These are phyloP conservation scores for Pyrus hybrid DNA, from an alignment of 331 rosid species.

Conservation along the genomic window DNA sequence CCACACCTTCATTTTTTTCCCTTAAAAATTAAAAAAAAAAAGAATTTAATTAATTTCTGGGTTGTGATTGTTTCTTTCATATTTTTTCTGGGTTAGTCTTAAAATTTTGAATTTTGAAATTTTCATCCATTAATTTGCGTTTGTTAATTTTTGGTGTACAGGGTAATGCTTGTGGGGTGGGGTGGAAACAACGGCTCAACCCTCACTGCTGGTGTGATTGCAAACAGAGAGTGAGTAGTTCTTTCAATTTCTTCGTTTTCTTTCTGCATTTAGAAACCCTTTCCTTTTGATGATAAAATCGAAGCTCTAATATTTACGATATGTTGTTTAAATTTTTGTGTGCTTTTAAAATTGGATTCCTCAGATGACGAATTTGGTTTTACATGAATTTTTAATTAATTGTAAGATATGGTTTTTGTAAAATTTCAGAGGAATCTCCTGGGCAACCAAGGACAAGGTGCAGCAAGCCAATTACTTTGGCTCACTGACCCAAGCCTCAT, in stretches of 20 bases:
- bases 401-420: not conserved
- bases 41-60: not conserved
- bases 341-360: too few species aligned
- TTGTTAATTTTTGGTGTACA: not conserved
- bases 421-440: conserved; percentile 75
- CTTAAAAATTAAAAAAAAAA: not conserved
- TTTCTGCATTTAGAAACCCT: not conserved
- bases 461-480: conserved; percentile 90
- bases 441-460: conserved; percentile 93
- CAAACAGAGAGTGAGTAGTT: conserved; percentile 65
- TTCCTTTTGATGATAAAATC: not conserved
- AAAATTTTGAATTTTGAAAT: not conserved
- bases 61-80: not conserved
- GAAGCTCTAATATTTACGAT: not conserved
- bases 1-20: not conserved
- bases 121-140: not conserved
- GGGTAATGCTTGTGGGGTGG: conserved; percentile 98
- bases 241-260: not conserved
- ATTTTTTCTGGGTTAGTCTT: not conserved
- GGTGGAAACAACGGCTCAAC: conserved; percentile 94
- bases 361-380: not conserved
- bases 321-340: too few species aligned
- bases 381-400: not conserved
- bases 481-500: conserved; percentile 79
- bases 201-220: conserved; percentile 89